Evolutionary conservation across 2,329 filamentous ascomycete genomes (phyloP).

Genomic region (Exophiala mesophila): DNA sequence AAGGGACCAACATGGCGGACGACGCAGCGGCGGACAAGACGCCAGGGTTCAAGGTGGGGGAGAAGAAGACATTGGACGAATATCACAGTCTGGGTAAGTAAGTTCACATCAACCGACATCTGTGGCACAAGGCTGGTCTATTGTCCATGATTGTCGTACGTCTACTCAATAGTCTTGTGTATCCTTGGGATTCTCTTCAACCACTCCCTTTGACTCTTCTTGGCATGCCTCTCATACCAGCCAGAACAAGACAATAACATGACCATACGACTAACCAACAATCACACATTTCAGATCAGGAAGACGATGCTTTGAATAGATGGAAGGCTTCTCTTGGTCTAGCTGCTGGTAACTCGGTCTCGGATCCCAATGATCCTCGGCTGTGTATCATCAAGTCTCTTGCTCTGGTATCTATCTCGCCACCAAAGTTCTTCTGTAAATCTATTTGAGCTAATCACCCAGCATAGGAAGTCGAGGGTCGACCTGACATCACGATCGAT

Average conservation of each 20-base stretch:
- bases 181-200: background rate
- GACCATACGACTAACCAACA: too few species aligned
- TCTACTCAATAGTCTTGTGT: too few species aligned
- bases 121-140: too few species aligned
- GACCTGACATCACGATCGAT: constrained; percentile 81
- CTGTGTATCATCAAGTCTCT: constrained; percentile 92
- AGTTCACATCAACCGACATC: too few species aligned
- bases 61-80: constrained; percentile 96
- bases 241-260: too few species aligned
- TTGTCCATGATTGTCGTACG: too few species aligned
- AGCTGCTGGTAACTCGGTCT: constrained; percentile 63
- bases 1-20: constrained; percentile 60
- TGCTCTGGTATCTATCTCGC: constrained; percentile 58
- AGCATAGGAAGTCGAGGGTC: constrained; percentile 66
- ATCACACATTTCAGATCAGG: constrained; percentile 49
- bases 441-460: constrained; percentile 3
- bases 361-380: constrained; percentile 74
- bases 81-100: constrained; percentile 89
- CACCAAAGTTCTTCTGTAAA: background rate
- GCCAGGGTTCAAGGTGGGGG: constrained; percentile 94
- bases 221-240: too few species aligned
- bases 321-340: constrained; percentile 97
- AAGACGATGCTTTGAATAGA: constrained; percentile 90
- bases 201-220: too few species aligned
- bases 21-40: constrained; percentile 84